Evolutionary conservation across 768 basidiomycete genomes (phyloP).

Genomic region (Dioszegia crocea): DNA sequence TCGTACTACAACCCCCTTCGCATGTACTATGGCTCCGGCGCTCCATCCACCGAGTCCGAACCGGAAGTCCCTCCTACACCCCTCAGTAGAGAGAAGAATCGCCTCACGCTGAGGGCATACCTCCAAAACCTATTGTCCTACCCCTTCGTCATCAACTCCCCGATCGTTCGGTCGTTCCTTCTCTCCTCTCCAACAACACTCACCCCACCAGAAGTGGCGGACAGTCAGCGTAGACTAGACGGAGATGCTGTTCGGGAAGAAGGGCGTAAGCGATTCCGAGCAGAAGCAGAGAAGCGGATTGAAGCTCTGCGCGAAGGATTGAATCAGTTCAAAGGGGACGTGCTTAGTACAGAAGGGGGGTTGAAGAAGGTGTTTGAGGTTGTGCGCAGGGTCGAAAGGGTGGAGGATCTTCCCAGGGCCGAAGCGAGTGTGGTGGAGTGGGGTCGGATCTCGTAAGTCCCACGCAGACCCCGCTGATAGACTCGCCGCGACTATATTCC

Average conservation of each 20-base stretch:
- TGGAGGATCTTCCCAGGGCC: slow-evolving; percentile 72
- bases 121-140: slow-evolving; percentile 73
- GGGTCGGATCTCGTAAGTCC: slow-evolving; percentile 90
- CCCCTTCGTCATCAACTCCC: slow-evolving; percentile 71
- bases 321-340: slow-evolving; percentile 82
- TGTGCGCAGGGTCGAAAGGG: slow-evolving; percentile 72
- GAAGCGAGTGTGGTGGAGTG: slow-evolving; percentile 90
- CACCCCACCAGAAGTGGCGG: slow-evolving; percentile 68
- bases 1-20: slow-evolving; percentile 44
- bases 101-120: slow-evolving; percentile 88
- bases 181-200: slow-evolving; percentile 69
- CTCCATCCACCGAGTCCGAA: not conserved
- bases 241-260: slow-evolving; percentile 83
- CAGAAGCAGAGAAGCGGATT: slow-evolving; percentile 79
- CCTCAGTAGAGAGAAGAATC: slow-evolving; percentile 86
- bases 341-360: slow-evolving; percentile 66
- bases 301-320: slow-evolving; percentile 79
- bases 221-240: slow-evolving; percentile 74
- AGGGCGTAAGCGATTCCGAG: slow-evolving; percentile 75
- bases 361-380: slow-evolving; percentile 81
- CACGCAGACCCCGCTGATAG: slow-evolving; percentile 52
- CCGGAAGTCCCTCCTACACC: slow-evolving; percentile 47
- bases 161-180: slow-evolving; percentile 80
- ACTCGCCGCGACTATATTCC: slow-evolving; percentile 92
- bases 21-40: slow-evolving; percentile 37